phyloP scores from a whole-genome alignment of 2,329 filamentous ascomycete species.

The Colletotrichum gigasporum region DNA sequence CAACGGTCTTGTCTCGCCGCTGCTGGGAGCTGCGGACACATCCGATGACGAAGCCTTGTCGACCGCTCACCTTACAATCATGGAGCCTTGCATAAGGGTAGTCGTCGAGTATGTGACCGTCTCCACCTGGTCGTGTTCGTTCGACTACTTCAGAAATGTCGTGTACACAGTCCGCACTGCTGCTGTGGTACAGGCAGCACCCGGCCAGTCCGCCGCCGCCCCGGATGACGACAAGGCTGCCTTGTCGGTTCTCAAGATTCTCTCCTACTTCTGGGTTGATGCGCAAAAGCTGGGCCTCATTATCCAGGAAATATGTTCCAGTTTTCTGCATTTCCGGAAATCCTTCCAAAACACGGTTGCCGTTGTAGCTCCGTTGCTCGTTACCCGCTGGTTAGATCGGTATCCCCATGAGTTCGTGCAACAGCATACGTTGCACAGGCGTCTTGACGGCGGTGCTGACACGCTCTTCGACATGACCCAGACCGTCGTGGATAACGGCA shows the following conservation, averaged over 20 bases:
- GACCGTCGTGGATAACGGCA: conserved; percentile 66
- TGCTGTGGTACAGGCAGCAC: conserved; percentile 47
- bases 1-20: conserved; percentile 31
- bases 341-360: conserved; percentile 72
- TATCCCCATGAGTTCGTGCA: conserved; percentile 72
- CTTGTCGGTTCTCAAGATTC: conserved; percentile 65
- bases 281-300: conserved; percentile 67
- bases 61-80: conserved; percentile 48
- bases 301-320: conserved; percentile 73
- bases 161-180: conserved; percentile 61
- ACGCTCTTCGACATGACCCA: conserved; percentile 76
- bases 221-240: conserved; percentile 62
- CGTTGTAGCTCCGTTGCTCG: conserved; percentile 68
- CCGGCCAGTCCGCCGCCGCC: conserved; percentile 46
- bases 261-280: conserved; percentile 73
- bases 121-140: conserved; percentile 68
- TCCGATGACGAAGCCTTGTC: conserved; percentile 45
- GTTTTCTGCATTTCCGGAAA: conserved; percentile 73
- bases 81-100: conserved; percentile 64
- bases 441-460: conserved; percentile 72
- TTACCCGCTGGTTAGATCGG: conserved; percentile 73
- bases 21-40: conserved; percentile 38
- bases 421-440: conserved; percentile 67
- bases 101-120: conserved; percentile 73
- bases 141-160: conserved; percentile 65